phyloP scores from a whole-genome alignment of 2,329 filamentous ascomycete species.

The Coniochaeta pulveracea region DNA sequence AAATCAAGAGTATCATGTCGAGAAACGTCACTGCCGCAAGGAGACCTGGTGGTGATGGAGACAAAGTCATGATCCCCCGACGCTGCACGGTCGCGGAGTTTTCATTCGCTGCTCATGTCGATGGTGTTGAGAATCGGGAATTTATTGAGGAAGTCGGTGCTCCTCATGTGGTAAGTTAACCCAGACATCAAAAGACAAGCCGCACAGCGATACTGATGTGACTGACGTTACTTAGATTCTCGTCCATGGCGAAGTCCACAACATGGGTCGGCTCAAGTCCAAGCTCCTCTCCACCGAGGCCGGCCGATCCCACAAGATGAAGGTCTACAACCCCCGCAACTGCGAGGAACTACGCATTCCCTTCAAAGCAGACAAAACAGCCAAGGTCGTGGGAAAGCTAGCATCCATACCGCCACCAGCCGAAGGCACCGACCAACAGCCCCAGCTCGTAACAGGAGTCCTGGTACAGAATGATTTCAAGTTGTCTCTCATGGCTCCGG shows the following conservation, averaged over 20 bases:
- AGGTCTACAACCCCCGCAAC: slow-evolving; percentile 88
- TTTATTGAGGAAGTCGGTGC: slow-evolving; percentile 93
- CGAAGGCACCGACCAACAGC: slow-evolving; percentile 20
- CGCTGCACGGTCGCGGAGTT: slow-evolving; percentile 90
- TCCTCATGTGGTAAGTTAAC: slow-evolving; percentile 71
- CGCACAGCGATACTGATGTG: not conserved
- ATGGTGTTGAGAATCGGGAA: slow-evolving; percentile 88
- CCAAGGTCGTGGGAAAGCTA: slow-evolving; percentile 90
- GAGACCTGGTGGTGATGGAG: slow-evolving; percentile 57
- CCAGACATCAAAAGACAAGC: too few species aligned
- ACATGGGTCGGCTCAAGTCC: slow-evolving; percentile 95
- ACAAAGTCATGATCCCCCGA: slow-evolving; percentile 83
- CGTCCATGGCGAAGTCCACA: slow-evolving; percentile 93
- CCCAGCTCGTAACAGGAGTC: slow-evolving; percentile 68
- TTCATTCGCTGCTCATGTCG: slow-evolving; percentile 93
- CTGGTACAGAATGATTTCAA: slow-evolving; percentile 98
- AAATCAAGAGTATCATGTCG: slow-evolving; percentile 90
- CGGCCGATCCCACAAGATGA: slow-evolving; percentile 68
- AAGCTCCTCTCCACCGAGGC: slow-evolving; percentile 88
- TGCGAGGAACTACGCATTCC: slow-evolving; percentile 92
- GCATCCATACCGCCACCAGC: slow-evolving; percentile 66
- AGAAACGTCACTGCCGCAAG: slow-evolving; percentile 53
- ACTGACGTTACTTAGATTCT: slow-evolving; percentile 71
- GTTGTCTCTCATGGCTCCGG: slow-evolving; percentile 90
- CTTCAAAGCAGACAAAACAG: slow-evolving; percentile 89